These are phyloP conservation scores for Globisporangium emineosum DNA, from an alignment of 352 stramenopile genomes.

Conservation along the genomic window DNA sequence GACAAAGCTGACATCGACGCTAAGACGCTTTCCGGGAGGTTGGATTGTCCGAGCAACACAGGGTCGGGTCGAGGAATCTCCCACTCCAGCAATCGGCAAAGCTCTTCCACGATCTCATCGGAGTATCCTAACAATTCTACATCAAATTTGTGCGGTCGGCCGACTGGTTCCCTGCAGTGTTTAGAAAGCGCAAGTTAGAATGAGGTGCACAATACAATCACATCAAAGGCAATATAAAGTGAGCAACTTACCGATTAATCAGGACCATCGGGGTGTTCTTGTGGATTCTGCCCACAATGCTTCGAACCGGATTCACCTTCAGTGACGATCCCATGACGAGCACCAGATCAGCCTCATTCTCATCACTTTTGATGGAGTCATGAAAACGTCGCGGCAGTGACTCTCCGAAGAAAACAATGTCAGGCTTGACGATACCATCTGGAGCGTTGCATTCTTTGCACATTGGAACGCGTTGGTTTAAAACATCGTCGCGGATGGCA, in stretches of 20 bases:
- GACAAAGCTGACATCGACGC: constrained; percentile 21
- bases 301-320: constrained; percentile 94
- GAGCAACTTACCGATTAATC: constrained; percentile 58
- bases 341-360: constrained; percentile 91
- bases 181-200: constrained; percentile 2
- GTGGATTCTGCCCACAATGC: constrained; percentile 80
- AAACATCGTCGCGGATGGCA: constrained; percentile 83
- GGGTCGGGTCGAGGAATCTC: constrained; percentile 74
- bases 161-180: constrained; percentile 61
- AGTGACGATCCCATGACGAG: constrained; percentile 99
- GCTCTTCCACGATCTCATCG: constrained; percentile 80
- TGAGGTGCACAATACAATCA: background rate
- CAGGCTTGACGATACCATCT: constrained; percentile 95
- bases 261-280: constrained; percentile 83
- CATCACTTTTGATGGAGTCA: constrained; percentile 76
- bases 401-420: constrained; percentile 99
- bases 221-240: background rate
- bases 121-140: constrained; percentile 83
- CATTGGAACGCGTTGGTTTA: constrained; percentile 79
- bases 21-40: constrained; percentile 32
- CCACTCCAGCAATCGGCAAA: constrained; percentile 73
- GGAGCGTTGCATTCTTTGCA: constrained; percentile 56
- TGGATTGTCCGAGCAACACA: constrained; percentile 58
- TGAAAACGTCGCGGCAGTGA: constrained; percentile 89
- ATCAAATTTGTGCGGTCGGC: constrained; percentile 81